phyloP scores from a whole-genome alignment of 371 early-diverging fungal species.

The Actinomortierella wolfii region DNA sequence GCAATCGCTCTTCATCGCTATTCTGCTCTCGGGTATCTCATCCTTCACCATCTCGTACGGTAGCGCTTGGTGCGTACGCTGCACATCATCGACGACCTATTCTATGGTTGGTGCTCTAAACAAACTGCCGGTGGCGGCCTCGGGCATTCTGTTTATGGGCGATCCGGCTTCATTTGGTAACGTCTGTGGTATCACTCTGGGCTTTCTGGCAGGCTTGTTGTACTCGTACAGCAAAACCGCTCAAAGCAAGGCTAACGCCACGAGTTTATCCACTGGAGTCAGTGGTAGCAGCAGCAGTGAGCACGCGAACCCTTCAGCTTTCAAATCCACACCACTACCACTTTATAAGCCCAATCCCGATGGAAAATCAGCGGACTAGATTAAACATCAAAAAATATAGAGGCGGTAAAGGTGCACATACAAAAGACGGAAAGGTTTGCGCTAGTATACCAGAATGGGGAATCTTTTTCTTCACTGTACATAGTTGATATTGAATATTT shows the following conservation, averaged over 20 bases:
- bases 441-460: no score
- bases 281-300: no score
- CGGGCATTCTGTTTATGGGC: conserved; percentile 94
- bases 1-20: conserved; percentile 64
- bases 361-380: conserved; percentile 35
- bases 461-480: no score
- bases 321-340: conserved; percentile 14
- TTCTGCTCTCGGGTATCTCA: conserved; percentile 84
- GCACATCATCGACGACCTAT: conserved; percentile 96
- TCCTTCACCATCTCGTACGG: conserved; percentile 93
- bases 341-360: conserved; percentile 34
- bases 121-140: conserved; percentile 95
- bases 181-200: conserved; percentile 82
- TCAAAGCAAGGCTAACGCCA: conserved; percentile 56
- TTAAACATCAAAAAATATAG: no score
- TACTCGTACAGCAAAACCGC: conserved; percentile 80
- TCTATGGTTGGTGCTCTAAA: conserved; percentile 99
- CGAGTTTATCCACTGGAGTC: no score
- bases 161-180: conserved; percentile 84
- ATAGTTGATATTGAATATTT: no score
- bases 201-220: conserved; percentile 82
- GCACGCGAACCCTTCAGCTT: no score
- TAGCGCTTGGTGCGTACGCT: conserved; percentile 95
- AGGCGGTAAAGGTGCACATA: no score
- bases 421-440: no score